phyloP scores from a whole-genome alignment of 2,329 filamentous ascomycete genomes.

The Penicillium sp. region DNA sequence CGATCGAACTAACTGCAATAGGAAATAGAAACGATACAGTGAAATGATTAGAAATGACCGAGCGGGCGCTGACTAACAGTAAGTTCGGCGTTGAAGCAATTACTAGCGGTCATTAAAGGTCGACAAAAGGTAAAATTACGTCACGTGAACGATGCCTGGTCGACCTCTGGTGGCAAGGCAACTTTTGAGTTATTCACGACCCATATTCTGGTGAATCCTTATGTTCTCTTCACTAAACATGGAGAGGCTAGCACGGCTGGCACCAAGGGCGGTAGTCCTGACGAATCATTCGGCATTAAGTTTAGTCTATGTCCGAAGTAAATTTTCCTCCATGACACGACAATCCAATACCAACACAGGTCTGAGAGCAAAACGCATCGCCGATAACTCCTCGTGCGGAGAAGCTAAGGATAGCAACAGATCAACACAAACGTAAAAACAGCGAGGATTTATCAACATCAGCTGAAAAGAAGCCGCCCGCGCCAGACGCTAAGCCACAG shows the following conservation, averaged over 20 bases:
- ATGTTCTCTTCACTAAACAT: neutral
- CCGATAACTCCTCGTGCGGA: neutral
- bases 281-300: neutral
- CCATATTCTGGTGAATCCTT: too few relatives aligned
- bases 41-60: too few relatives aligned
- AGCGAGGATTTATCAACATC: neutral
- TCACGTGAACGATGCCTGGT: neutral
- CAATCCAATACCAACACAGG: neutral
- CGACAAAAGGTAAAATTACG: neutral
- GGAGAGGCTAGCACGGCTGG: neutral
- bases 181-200: neutral
- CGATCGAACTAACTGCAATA: too few relatives aligned
- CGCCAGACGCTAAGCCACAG: constrained; percentile 17
- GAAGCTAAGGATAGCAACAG: neutral
- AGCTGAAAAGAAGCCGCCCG: constrained; percentile 7
- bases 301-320: neutral
- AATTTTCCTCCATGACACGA: neutral
- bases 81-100: too few relatives aligned
- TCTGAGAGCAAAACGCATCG: neutral
- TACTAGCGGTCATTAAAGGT: too few relatives aligned
- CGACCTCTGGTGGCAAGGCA: neutral
- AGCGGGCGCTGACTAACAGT: too few relatives aligned
- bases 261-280: neutral
- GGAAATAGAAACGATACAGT: too few relatives aligned
- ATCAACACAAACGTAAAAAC: neutral